Conservation (phyloP, 2,329 filamentous ascomycete species). For the Zymoseptoria tritici region DNA sequence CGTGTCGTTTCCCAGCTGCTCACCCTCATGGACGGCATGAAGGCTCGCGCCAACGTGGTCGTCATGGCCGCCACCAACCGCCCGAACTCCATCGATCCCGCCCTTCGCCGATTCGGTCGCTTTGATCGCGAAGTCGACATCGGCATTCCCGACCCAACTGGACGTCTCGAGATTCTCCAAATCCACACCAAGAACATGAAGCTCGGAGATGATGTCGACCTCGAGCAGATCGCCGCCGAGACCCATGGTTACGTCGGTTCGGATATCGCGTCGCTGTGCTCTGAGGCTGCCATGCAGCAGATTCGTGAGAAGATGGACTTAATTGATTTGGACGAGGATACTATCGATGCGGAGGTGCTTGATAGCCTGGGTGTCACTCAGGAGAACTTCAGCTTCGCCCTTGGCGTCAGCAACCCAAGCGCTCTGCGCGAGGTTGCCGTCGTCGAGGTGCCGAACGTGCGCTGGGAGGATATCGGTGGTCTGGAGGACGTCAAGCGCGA, state of each 20-base stretch:
- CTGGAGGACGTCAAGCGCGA: constrained; percentile 98
- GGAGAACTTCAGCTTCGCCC: constrained; percentile 99
- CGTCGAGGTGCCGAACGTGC: constrained; percentile 97
- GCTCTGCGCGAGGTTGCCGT: constrained; percentile 97
- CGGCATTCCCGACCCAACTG: constrained; percentile 93
- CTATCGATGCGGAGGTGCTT: constrained; percentile 95
- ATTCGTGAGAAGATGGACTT: constrained; percentile 99
- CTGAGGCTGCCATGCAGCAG: constrained; percentile 98
- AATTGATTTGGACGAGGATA: constrained; percentile 97
- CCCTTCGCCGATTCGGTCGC: constrained; percentile 92
- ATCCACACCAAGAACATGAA: constrained; percentile 99
- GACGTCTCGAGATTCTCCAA: constrained; percentile 95
- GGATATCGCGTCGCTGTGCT: constrained; percentile 95
- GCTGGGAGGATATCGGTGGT: constrained; percentile 99
- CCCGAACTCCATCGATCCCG: constrained; percentile 96
- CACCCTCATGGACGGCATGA: constrained; percentile 99
- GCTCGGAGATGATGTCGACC: constrained; percentile 89
- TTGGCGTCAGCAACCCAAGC: constrained; percentile 96
- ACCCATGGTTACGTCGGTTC: constrained; percentile 99
- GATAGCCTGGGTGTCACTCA: constrained; percentile 98
- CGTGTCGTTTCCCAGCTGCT: constrained; percentile 95
- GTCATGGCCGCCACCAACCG: constrained; percentile 99
- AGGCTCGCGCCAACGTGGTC: constrained; percentile 95
- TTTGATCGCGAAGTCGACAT: constrained; percentile 99
- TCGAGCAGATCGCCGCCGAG: constrained; percentile 93